A percentile compares a stretch with the other conserved stretches of the same genome.
These are phyloP conservation scores for Solanum dulcamara DNA, from an alignment of 257 asterid species.

Conservation along the genomic window DNA sequence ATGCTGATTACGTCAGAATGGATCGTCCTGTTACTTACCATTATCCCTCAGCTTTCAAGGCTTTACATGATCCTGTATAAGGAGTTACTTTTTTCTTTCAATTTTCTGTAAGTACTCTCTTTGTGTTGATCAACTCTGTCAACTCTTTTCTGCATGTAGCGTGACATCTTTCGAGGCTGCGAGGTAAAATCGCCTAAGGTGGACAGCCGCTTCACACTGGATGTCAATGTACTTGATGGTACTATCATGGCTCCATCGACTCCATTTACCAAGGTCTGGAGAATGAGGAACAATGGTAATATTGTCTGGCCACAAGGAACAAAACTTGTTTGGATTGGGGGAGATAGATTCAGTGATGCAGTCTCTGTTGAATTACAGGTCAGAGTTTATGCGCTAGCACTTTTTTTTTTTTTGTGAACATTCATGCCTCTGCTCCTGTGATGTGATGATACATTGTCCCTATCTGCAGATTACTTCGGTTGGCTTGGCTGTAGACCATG, in stretches of 20 bases:
- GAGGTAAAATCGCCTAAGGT: constrained; percentile 28
- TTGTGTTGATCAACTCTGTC: neutral
- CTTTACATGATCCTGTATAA: constrained; percentile 28
- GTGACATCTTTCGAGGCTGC: constrained; percentile 7
- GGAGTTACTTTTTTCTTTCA: neutral
- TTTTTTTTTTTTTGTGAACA: neutral
- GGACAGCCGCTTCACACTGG: constrained; percentile 66
- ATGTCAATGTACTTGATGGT: constrained; percentile 77
- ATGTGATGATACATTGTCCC: neutral
- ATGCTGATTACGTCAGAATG: constrained; percentile 44
- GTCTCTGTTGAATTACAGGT: constrained; percentile 55
- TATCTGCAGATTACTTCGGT: constrained; percentile 39
- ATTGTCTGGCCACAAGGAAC: constrained; percentile 65
- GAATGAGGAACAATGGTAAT: constrained; percentile 83
- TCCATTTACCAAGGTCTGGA: constrained; percentile 91
- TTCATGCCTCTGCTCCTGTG: neutral
- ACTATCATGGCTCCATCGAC: constrained; percentile 68
- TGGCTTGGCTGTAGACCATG: constrained; percentile 47
- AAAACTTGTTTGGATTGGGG: constrained; percentile 84
- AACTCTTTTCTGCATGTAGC: constrained; percentile 19
- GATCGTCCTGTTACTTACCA: constrained; percentile 38
- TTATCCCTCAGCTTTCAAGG: constrained; percentile 20
- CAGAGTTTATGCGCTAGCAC: neutral
- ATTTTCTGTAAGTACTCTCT: neutral
- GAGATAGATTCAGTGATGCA: constrained; percentile 47